These are phyloP conservation scores for Phytophthora hybrid DNA, from an alignment of 352 stramenopile species.

Conservation along the genomic window DNA sequence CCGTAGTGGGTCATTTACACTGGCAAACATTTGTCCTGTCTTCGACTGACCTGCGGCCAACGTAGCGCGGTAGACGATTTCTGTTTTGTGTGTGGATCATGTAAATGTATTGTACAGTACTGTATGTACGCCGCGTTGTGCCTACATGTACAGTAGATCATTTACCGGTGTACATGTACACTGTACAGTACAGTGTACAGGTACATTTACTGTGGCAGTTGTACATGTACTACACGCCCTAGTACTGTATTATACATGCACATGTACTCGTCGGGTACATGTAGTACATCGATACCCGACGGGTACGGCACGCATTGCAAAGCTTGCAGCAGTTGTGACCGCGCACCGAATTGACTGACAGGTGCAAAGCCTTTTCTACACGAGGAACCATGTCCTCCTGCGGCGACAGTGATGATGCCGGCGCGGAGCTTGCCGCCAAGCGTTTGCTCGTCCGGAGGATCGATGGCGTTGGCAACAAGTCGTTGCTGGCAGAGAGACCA, in stretches of 20 bases:
- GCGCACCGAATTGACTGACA: conserved; percentile 28
- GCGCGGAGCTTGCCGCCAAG: neutral
- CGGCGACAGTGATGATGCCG: neutral
- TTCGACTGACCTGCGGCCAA: conserved; percentile 24
- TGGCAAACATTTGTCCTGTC: conserved; percentile 25
- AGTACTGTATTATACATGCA: too few species aligned
- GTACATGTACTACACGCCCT: too few species aligned
- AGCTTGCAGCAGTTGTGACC: conserved; percentile 3
- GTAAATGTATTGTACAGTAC: neutral
- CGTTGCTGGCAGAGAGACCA: conserved; percentile 20
- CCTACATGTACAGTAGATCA: too few species aligned
- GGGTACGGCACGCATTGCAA: neutral
- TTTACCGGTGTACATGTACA: too few species aligned
- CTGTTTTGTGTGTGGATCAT: neutral
- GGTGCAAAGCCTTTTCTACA: conserved; percentile 16
- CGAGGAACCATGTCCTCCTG: conserved; percentile 1
- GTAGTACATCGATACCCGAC: too few species aligned
- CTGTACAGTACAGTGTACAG: too few species aligned
- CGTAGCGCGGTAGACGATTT: conserved; percentile 18
- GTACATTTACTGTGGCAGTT: too few species aligned
- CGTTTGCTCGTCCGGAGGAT: conserved; percentile 12
- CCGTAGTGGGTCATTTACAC: conserved; percentile 5
- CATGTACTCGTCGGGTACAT: too few species aligned
- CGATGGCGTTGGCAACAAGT: conserved; percentile 1
- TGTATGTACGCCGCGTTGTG: conserved; percentile 1